These are phyloP conservation scores for Saxispiralis lemnorum DNA, from an alignment of 495 filamentous ascomycete genomes.

Conservation along the genomic window DNA sequence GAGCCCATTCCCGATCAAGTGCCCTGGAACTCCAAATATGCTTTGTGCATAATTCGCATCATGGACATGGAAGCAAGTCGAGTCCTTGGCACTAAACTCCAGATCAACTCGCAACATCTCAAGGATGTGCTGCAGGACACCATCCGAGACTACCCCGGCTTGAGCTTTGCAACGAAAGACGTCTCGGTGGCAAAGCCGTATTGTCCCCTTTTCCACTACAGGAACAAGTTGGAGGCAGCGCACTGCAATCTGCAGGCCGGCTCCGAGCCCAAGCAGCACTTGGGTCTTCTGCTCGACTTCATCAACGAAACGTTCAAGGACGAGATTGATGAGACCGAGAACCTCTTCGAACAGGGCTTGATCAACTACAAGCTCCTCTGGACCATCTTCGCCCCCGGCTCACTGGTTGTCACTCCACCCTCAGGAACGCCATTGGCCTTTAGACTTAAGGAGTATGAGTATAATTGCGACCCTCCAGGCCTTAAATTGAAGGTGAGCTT, in stretches of 20 bases:
- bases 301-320: conserved; percentile 7
- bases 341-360: conserved; percentile 5
- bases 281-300: conserved; percentile 8
- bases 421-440: conserved; percentile 1
- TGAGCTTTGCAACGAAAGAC: conserved; percentile 11
- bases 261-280: conserved; percentile 5
- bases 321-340: conserved; percentile 7
- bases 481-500: background rate
- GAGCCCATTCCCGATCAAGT: conserved; percentile 8
- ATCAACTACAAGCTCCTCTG: conserved; percentile 9
- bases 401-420: background rate
- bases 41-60: conserved; percentile 8
- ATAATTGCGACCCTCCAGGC: background rate
- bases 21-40: conserved; percentile 11
- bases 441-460: background rate
- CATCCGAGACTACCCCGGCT: conserved; percentile 10
- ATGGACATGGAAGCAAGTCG: background rate
- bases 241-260: conserved; percentile 3
- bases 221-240: conserved; percentile 5
- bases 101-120: conserved; percentile 14
- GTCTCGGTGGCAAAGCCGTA: conserved; percentile 8
- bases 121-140: conserved; percentile 9
- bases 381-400: conserved; percentile 11
- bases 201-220: conserved; percentile 12
- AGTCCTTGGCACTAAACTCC: background rate